Evolutionary conservation across 306 rosid species (phyloP), one percentile per base, ranked within the genome.

Genomic region (Sophora flavescens): DNA sequence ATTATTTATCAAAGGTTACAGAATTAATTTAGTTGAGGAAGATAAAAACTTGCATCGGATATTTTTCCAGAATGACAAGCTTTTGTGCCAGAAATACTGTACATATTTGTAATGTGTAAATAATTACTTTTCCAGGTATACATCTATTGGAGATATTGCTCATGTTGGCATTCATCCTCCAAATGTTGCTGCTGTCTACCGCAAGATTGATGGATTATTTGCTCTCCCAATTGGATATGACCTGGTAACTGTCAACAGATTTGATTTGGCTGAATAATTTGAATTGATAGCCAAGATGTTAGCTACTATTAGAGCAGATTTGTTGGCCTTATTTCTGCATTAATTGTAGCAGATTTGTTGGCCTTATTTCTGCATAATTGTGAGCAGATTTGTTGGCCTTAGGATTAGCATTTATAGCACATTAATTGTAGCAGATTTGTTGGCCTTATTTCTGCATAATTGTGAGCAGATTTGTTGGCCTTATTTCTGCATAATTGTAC

Each of bases 151-250:
- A 63, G 99, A 95, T 87, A 84, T 95, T 80, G 97, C 99, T 82
- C 96, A 14, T 81, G 88, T 88, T 73, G 97, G 99, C 66, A 83
- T 39, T 80, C 97, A 95, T 82, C 96, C 99, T 77, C 99, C 99
- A 47, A 92, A 87, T 61, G 97, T 92, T 81, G 97, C 97, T 70
- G 99, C 97, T 77, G 87, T 92, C 52, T 95, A 95, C 80, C 91
- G 87, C 73, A 84, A 92, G 57, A 70, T 87, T 65, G 97, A 91
- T 80, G 86, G 84, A 79, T 53, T 64, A 79, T 95, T 92, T 60
- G 86, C 88, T 67, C 89, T 59, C 79, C 99, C 99, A 3, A 30
- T 88, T 66, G 99, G 99, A 22, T 95, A 89, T 79, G 99, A 95
- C 78, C 89, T 95, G 93, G 99, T 95, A 86, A n/a, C n/a, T n/a